phyloP scores from a whole-genome alignment of 2,329 filamentous ascomycete species.

The Cordyceps fumosorosea region DNA sequence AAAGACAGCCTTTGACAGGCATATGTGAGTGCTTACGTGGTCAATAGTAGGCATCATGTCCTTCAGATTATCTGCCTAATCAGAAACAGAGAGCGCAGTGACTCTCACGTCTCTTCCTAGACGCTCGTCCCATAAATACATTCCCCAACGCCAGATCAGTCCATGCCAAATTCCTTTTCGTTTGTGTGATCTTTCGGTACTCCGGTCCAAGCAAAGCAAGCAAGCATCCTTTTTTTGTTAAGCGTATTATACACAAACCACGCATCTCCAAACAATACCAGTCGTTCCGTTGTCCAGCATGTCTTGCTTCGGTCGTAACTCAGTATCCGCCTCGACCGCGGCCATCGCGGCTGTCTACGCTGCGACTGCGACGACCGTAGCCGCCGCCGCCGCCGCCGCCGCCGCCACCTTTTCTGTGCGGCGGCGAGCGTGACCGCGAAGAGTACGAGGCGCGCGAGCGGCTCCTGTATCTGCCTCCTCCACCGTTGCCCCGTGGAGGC shows the following conservation, averaged over 20 bases:
- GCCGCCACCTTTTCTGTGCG: conserved; percentile 23
- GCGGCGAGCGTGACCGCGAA: conserved; percentile 43
- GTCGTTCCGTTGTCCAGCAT: neutral
- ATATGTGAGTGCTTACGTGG: neutral
- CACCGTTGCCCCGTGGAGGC: conserved; percentile 14
- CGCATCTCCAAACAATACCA: too few relatives aligned
- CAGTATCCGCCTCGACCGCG: conserved; percentile 30
- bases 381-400: conserved; percentile 19
- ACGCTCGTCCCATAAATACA: neutral
- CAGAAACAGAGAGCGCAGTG: neutral
- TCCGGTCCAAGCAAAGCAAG: conserved; percentile 1
- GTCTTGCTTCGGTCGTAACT: neutral
- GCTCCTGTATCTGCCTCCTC: conserved; percentile 36
- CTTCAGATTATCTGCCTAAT: neutral
- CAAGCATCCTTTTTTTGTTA: neutral
- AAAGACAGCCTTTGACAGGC: too few relatives aligned
- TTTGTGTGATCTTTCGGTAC: neutral
- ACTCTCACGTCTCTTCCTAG: neutral
- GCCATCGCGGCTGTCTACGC: conserved; percentile 31
- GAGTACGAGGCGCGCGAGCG: conserved; percentile 38
- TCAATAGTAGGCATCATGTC: neutral
- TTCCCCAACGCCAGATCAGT: neutral
- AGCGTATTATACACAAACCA: neutral
- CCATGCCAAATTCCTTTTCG: neutral
- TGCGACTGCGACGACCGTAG: conserved; percentile 40